These are phyloP conservation scores for Pseudoscleropodium purum DNA, from an alignment of 225 moss, liverwort and hornwort species.

Conservation along the genomic window DNA sequence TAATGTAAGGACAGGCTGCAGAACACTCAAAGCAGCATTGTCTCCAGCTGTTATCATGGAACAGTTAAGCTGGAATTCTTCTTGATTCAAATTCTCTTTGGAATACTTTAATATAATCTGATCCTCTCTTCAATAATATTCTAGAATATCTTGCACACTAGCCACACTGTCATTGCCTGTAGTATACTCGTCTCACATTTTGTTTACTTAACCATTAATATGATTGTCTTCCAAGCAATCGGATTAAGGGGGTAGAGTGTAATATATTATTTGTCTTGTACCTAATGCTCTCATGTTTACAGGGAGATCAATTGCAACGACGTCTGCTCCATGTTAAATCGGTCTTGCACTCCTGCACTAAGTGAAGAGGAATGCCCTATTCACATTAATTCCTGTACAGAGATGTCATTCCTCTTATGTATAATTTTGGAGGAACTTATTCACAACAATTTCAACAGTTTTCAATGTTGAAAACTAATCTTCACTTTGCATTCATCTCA, in stretches of 20 bases:
- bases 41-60: not conserved
- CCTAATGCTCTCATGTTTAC: not conserved
- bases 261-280: not conserved
- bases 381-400: not conserved
- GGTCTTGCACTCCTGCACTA: not conserved
- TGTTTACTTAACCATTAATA: not conserved
- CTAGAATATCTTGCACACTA: not conserved
- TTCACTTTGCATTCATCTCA: not conserved
- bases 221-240: not conserved
- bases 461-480: not conserved
- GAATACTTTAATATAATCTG: not conserved
- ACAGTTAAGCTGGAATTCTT: not conserved
- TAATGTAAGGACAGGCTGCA: not conserved
- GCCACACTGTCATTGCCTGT: not conserved
- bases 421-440: not conserved
- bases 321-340: not conserved
- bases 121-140: not conserved
- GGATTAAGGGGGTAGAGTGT: not conserved
- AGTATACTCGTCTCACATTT: not conserved
- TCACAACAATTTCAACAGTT: not conserved
- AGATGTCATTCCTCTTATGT: not conserved
- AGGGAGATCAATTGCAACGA: not conserved
- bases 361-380: not conserved
- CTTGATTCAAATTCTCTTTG: not conserved
- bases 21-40: not conserved